These are phyloP conservation scores for Penicillium alfredii DNA, from an alignment of 495 filamentous ascomycete genomes.

Conservation along the genomic window DNA sequence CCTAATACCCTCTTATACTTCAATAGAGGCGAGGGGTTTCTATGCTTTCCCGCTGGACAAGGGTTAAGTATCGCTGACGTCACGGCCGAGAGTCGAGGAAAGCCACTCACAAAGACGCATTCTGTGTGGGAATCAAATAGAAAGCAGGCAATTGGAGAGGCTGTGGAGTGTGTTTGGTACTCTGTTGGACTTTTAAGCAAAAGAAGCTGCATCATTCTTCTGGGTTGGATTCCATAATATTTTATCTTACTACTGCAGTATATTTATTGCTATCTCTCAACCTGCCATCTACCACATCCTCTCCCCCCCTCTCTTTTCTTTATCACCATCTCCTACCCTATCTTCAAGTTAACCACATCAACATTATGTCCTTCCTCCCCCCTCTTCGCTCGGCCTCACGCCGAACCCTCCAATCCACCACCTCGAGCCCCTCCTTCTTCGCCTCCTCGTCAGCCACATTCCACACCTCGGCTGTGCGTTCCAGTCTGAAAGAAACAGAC, in stretches of 20 bases:
- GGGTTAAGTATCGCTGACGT: slow-evolving; percentile 17
- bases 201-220: too few species aligned
- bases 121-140: slow-evolving; percentile 5
- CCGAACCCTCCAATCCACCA: slow-evolving; percentile 15
- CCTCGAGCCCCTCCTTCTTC: slow-evolving; percentile 7
- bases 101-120: background rate
- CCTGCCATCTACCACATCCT: too few species aligned
- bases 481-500: slow-evolving; percentile 32
- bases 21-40: too few species aligned
- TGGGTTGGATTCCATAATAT: too few species aligned
- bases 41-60: background rate
- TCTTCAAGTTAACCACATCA: background rate
- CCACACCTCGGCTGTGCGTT: slow-evolving; percentile 25
- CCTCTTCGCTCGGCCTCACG: slow-evolving; percentile 22
- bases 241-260: background rate
- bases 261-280: too few species aligned
- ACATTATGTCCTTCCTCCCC: slow-evolving; percentile 30
- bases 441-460: slow-evolving; percentile 21
- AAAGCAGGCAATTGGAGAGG: slow-evolving; percentile 2
- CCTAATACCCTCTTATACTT: too few species aligned
- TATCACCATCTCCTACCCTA: background rate
- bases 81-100: background rate
- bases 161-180: too few species aligned
- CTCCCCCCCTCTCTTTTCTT: too few species aligned
- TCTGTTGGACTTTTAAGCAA: too few species aligned